Base-by-base conservation (phyloP, 2,329 filamentous ascomycete genomes). In the Aspergillus glaucus region DNA sequence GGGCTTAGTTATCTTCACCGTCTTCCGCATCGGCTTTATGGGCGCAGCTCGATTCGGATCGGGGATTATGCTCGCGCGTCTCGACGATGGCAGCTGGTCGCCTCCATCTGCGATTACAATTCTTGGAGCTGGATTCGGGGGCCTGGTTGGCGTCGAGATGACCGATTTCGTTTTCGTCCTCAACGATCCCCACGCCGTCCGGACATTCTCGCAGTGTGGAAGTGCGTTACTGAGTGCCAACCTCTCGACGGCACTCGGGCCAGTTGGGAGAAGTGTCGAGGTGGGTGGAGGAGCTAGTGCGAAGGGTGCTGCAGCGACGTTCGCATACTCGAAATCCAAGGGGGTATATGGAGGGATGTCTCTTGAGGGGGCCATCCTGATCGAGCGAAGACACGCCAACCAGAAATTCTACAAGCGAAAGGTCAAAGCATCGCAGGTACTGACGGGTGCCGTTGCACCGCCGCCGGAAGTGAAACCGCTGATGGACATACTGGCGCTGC, bases 291-390 rank as follows among this genome's bases (percentile, higher is more conserved):
- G 90, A 9, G 90, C 91, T 4, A 95, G 88, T 55, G 75, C 92
- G 55, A 90, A 83, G 74, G 84, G 88, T 52, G 84, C 95, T 2
- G 86, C 90, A 0, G 90, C 87, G 44, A 86, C 97, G 46, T 97
- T 96, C 75, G 87, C 87, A 60, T 98, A 97, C 76, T 91, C 86
- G 67, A 96, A 95, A 75, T 97, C 92, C 7, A 95, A 95, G 73
- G 93, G 93, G 8, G 72, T 97, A 22, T 98, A 96, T 61, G 93
- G 91, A 2, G 93, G 93, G 59, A 88, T 96, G 34, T 93, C 87
- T 54, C 74, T 97, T 52, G 93, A 98, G 68, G 92, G 91, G 10
- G 90, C 86, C 45, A 87, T 87, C 32, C 84, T 98, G 55, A 86
- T 96, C 53, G 93, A 97, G 74, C 82, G 92, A 52, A 84, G 88